These are phyloP conservation scores for Stereocaulon alpinum DNA, from an alignment of 495 filamentous ascomycete species.

Conservation along the genomic window DNA sequence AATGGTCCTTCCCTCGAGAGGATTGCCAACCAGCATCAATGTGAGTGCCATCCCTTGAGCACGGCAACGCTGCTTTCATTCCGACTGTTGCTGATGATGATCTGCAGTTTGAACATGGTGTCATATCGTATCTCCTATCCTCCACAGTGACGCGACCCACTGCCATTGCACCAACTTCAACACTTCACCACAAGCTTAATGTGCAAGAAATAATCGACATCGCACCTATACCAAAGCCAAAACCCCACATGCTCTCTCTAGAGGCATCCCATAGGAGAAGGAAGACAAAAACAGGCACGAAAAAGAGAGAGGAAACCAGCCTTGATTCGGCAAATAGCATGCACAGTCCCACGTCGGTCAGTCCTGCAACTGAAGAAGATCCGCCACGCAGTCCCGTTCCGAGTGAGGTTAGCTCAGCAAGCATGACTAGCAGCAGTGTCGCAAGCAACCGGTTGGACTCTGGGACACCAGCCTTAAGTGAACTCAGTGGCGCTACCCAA, in stretches of 20 bases:
- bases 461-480: not conserved
- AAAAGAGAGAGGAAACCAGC: constrained; percentile 7
- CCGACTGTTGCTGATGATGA: not conserved
- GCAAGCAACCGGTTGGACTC: constrained; percentile 40
- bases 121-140: constrained; percentile 80
- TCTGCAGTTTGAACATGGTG: constrained; percentile 82
- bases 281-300: constrained; percentile 33
- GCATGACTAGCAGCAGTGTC: constrained; percentile 48
- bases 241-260: constrained; percentile 66
- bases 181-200: constrained; percentile 68
- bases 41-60: constrained; percentile 41
- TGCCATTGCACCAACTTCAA: constrained; percentile 68
- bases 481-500: constrained; percentile 26
- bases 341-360: constrained; percentile 12
- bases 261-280: constrained; percentile 55
- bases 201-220: constrained; percentile 65
- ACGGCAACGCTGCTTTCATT: not conserved
- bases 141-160: constrained; percentile 85
- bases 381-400: constrained; percentile 46
- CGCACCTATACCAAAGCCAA: constrained; percentile 44
- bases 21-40: constrained; percentile 86
- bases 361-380: constrained; percentile 14
- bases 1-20: constrained; percentile 64
- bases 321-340: constrained; percentile 17
- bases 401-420: constrained; percentile 56